phyloP scores from a whole-genome alignment of 1,139 yeast species.

The Hyphopichia wangnamkhiaoensis region DNA sequence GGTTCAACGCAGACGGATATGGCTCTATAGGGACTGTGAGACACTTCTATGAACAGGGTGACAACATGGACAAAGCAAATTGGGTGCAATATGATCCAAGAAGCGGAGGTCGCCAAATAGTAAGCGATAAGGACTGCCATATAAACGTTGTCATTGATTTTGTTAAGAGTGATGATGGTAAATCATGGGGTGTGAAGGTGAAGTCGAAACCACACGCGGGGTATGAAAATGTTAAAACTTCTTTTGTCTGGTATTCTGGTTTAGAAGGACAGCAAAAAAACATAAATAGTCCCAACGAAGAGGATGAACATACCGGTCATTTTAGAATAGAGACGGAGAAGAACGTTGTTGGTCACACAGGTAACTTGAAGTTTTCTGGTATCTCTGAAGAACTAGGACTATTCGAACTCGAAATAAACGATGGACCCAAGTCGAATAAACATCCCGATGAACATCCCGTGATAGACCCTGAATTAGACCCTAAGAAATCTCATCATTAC shows the following conservation, averaged over 20 bases:
- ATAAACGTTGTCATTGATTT: conserved; percentile 70
- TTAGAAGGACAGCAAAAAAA: conserved; percentile 59
- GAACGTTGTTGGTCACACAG: conserved; percentile 32
- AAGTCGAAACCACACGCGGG: conserved; percentile 61
- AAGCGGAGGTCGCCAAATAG: conserved; percentile 77
- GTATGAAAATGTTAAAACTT: conserved; percentile 49
- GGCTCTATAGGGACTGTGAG: conserved; percentile 64
- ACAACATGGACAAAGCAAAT: conserved; percentile 72
- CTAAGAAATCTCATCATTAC: conserved; percentile 60
- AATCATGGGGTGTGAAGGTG: conserved; percentile 76
- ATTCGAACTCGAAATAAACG: conserved; percentile 52
- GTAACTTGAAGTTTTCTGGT: conserved; percentile 50
- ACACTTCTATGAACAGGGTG: conserved; percentile 78
- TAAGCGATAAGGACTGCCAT: conserved; percentile 66
- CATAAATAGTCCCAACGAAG: conserved; percentile 10
- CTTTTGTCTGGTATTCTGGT: conserved; percentile 78
- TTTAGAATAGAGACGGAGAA: conserved; percentile 31
- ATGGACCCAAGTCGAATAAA: conserved; percentile 45
- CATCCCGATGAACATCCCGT: conserved; percentile 36
- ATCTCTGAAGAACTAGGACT: conserved; percentile 55
- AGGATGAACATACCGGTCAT: conserved; percentile 27
- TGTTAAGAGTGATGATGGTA: conserved; percentile 71
- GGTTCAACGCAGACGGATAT: conserved; percentile 73
- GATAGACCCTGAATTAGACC: conserved; percentile 46
- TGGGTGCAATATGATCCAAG: conserved; percentile 91